Evolutionary conservation across 306 rosid species (phyloP), one percentile per base, ranked within the genome.

Genomic region (Fragaria nilgerrensis): DNA sequence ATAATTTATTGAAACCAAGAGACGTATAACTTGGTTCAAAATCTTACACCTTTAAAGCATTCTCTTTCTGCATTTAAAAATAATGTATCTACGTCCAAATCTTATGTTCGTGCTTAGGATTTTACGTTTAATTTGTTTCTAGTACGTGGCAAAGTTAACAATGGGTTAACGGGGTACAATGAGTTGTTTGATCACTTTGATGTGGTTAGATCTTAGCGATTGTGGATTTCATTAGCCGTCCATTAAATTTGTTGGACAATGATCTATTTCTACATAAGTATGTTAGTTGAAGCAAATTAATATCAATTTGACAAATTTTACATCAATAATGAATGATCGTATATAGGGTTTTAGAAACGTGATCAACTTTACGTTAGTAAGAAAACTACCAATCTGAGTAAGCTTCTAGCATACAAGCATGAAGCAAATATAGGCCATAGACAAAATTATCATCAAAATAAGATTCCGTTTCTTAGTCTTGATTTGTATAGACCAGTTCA

Each of bases 221-320:
- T 1, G 59, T 77, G 53, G 55, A 23, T 37, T 37, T 25, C 2
- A 50, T 2, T 49, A 17, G 53, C 53, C 66, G 55, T 76, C 55
- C 80, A 6, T 8, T 20, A 34, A 9, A 34, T 65, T 19, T 47
- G 36, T 29, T 50, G 45, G 41, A 17, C 2, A 12, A 32, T 32
- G 29, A 17, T n/a, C 14, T 23, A 47, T 32, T 48, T 62, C n/a
- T 29, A 39, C 16, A n/a, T 34, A 32, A 32, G 61, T 9, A 23
- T 2, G 32, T 75, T 64, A 49, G 79, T 36, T 75, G 70, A 61
- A 52, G 20, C 47, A 72, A 72, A 50, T 72, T 72, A 72, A 72
- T 34, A 7, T 19, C 48, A 32, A 20, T 19, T 72, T 50, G 48
- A 72, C 75, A 2, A 32, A 20, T 34, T 72, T 53, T 23, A 22